Percentiles rank a stretch among this genome's conserved stretches.
Evolutionary conservation across 1,284 basidiomycete genomes (phyloP).

Genomic region (Cryptococcus deneoformans): DNA sequence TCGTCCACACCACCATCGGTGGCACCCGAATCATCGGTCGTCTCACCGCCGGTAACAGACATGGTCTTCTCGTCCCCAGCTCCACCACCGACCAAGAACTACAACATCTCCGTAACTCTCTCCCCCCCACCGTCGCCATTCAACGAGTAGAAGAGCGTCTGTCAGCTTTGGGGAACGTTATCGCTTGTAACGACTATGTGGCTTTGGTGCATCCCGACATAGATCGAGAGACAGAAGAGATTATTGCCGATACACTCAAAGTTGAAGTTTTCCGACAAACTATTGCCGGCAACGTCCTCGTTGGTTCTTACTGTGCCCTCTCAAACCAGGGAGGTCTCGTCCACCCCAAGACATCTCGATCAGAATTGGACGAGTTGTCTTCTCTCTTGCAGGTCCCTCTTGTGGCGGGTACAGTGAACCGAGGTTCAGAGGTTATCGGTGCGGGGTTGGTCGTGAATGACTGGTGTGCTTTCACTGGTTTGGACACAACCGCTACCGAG

Average conservation of each 20-base stretch:
- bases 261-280: conserved; percentile 99
- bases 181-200: conserved; percentile 97
- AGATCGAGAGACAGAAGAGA: conserved; percentile 98
- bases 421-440: conserved; percentile 96
- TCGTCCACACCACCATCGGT: conserved; percentile 95
- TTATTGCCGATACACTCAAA: conserved; percentile 98
- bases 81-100: conserved; percentile 98
- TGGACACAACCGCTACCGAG: conserved; percentile 97
- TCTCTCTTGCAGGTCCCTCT: conserved; percentile 92
- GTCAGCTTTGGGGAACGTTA: conserved; percentile 95
- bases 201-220: conserved; percentile 96
- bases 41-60: conserved; percentile 90
- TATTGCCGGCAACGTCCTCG: conserved; percentile 93
- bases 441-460: conserved; percentile 98
- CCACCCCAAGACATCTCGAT: conserved; percentile 93
- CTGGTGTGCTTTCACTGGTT: conserved; percentile 96
- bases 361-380: conserved; percentile 97
- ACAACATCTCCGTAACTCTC: conserved; percentile 94
- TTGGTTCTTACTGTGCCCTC: conserved; percentile 92
- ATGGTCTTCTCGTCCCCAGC: conserved; percentile 92
- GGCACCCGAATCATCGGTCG: conserved; percentile 94
- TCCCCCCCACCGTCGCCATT: conserved; percentile 87
- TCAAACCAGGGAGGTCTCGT: conserved; percentile 92
- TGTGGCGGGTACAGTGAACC: conserved; percentile 96
- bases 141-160: conserved; percentile 96